phyloP scores from a whole-genome alignment of 352 stramenopile genomes.

The Phytopythium oedochilum region DNA sequence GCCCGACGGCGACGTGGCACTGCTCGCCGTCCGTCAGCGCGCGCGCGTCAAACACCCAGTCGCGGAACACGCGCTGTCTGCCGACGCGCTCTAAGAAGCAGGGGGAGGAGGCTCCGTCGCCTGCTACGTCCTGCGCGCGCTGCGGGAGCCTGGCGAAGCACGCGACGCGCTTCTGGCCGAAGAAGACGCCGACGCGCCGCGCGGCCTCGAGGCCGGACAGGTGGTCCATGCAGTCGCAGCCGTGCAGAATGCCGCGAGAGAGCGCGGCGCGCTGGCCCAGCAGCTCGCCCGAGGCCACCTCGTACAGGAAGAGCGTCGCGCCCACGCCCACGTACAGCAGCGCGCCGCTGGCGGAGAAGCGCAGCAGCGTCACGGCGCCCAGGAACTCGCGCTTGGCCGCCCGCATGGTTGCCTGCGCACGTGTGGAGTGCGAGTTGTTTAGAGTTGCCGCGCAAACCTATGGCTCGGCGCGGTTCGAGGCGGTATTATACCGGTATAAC shows the following conservation, averaged over 20 bases:
- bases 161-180: slow-evolving; percentile 74
- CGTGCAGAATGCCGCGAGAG: slow-evolving; percentile 66
- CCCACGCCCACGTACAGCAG: slow-evolving; percentile 75
- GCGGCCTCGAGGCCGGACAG: slow-evolving; percentile 4
- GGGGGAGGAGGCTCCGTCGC: no score
- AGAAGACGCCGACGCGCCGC: slow-evolving; percentile 48
- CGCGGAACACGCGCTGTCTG: slow-evolving; percentile 57
- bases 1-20: slow-evolving; percentile 48
- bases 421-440: no score
- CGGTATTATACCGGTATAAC: slow-evolving; percentile 7
- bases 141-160: slow-evolving; percentile 52
- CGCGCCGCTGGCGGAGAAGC: slow-evolving; percentile 64
- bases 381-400: slow-evolving; percentile 69
- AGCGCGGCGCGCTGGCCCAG: slow-evolving; percentile 41
- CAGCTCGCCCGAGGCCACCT: slow-evolving; percentile 38
- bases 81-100: slow-evolving; percentile 26
- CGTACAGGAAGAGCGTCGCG: slow-evolving; percentile 60
- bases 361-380: slow-evolving; percentile 77
- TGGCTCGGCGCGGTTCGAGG: not conserved
- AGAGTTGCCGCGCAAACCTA: not conserved
- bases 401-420: slow-evolving; percentile 5
- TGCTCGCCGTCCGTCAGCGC: slow-evolving; percentile 23
- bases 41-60: slow-evolving; percentile 84
- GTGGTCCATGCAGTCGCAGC: slow-evolving; percentile 35
- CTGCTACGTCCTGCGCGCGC: slow-evolving; percentile 13